phyloP scores from a whole-genome alignment of 2,329 filamentous ascomycete species.

The Xylariaceae sp. region DNA sequence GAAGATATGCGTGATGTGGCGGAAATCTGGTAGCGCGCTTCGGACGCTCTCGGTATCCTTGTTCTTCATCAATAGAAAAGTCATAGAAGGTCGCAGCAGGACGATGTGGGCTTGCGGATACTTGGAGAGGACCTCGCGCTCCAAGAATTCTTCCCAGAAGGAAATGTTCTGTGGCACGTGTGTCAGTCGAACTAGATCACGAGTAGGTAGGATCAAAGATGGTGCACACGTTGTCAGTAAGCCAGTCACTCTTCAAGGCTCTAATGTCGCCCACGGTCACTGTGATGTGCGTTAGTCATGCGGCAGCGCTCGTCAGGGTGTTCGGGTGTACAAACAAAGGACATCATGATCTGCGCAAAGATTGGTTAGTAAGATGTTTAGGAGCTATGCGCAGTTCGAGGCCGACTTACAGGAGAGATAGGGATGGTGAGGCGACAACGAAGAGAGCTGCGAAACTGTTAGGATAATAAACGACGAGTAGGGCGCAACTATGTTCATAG shows the following conservation, averaged over 20 bases:
- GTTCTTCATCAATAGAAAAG: constrained; percentile 80
- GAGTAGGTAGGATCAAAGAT: constrained; percentile 1
- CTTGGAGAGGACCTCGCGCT: constrained; percentile 75
- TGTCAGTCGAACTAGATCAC: constrained; percentile 20
- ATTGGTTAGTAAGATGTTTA: constrained; percentile 10
- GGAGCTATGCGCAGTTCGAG: not conserved
- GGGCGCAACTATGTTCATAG: constrained; percentile 8
- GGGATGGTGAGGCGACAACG: constrained; percentile 35
- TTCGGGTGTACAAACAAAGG: constrained; percentile 29
- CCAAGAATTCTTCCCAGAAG: constrained; percentile 97
- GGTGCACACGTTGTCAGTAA: constrained; percentile 79
- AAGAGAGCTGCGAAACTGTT: constrained; percentile 29
- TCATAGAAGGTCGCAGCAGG: constrained; percentile 87
- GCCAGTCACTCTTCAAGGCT: constrained; percentile 85
- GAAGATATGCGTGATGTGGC: constrained; percentile 81
- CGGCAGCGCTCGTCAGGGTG: not conserved
- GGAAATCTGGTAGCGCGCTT: constrained; percentile 75
- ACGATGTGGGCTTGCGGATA: constrained; percentile 82
- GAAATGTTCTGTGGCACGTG: constrained; percentile 67
- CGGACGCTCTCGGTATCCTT: constrained; percentile 50
- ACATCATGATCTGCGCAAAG: constrained; percentile 34
- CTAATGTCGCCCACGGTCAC: constrained; percentile 88
- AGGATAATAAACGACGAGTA: constrained; percentile 21
- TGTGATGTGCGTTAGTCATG: constrained; percentile 33
- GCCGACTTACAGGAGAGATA: constrained; percentile 42